Percentiles rank a stretch among this genome's conserved stretches.
phyloP scores from a whole-genome alignment of 768 basidiomycete genomes.

The Infundibulicybe gibba region DNA sequence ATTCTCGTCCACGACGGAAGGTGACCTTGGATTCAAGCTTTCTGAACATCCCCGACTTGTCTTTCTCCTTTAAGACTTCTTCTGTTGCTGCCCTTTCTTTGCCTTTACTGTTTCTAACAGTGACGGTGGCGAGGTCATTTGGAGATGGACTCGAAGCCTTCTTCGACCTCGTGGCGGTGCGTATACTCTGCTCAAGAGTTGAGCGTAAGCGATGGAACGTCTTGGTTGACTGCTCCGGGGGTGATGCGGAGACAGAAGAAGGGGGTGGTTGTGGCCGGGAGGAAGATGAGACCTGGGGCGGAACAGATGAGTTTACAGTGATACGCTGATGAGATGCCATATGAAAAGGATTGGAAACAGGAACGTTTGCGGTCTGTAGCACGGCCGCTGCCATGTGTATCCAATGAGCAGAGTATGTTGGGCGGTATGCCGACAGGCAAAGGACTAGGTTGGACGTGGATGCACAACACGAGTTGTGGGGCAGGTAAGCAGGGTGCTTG shows the following conservation, averaged over 20 bases:
- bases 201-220: conserved; percentile 64
- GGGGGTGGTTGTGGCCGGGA: conserved; percentile 36
- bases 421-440: background rate
- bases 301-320: conserved; percentile 24
- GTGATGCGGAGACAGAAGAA: conserved; percentile 21
- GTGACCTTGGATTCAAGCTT: conserved; percentile 47
- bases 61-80: conserved; percentile 32
- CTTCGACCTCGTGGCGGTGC: conserved; percentile 60
- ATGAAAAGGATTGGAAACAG: conserved; percentile 29
- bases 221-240: conserved; percentile 40
- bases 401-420: background rate
- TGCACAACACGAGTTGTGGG: background rate
- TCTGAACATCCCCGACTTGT: conserved; percentile 41
- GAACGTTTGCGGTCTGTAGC: background rate
- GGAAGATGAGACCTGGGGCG: conserved; percentile 34
- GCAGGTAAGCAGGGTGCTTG: no score
- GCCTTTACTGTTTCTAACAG: conserved; percentile 31
- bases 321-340: conserved; percentile 40
- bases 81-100: conserved; percentile 42
- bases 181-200: conserved; percentile 63
- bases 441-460: background rate
- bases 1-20: conserved; percentile 41
- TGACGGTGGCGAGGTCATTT: conserved; percentile 43
- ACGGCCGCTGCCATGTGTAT: conserved; percentile 5
- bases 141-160: conserved; percentile 28